phyloP scores from a whole-genome alignment of 2,329 filamentous ascomycete genomes.

The Venturia carpophila region DNA sequence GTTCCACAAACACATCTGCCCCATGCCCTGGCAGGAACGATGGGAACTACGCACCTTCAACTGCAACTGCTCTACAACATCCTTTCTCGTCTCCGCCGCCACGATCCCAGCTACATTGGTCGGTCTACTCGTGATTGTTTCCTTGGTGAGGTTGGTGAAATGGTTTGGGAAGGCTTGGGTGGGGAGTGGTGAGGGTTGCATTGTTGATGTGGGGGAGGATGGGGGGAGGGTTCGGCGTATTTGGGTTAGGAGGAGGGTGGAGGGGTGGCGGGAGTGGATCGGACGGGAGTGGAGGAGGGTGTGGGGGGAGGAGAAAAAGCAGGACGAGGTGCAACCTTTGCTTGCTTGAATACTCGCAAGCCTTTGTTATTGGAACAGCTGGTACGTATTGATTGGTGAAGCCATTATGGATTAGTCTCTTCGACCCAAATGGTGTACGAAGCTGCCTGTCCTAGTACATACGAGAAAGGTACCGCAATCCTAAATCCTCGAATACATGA shows the following conservation, averaged over 20 bases:
- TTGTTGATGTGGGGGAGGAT: not conserved
- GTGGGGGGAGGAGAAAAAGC: not conserved
- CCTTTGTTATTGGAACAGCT: not conserved
- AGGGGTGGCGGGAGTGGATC: not conserved
- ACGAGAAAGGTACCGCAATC: not conserved
- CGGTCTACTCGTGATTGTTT: not conserved
- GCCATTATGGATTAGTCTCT: not conserved
- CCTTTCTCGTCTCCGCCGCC: slow-evolving; percentile 11
- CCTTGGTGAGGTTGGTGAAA: not conserved
- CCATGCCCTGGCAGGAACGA: slow-evolving; percentile 18
- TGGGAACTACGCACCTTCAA: slow-evolving; percentile 18
- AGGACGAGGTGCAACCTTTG: slow-evolving; percentile 7
- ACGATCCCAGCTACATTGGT: not conserved
- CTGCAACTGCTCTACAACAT: slow-evolving; percentile 18
- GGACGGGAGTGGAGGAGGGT: not conserved
- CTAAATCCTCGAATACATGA: not conserved
- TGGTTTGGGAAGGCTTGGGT: not conserved
- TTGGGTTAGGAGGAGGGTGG: slow-evolving; percentile 10
- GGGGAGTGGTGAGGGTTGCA: not conserved
- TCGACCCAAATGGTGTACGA: not conserved
- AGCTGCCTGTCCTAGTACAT: not conserved
- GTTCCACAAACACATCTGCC: slow-evolving; percentile 15
- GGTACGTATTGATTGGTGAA: not conserved
- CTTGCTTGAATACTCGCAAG: not conserved
- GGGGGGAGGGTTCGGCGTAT: not conserved